phyloP scores from a whole-genome alignment of 768 basidiomycete species.

The Termitomyces sp. region DNA sequence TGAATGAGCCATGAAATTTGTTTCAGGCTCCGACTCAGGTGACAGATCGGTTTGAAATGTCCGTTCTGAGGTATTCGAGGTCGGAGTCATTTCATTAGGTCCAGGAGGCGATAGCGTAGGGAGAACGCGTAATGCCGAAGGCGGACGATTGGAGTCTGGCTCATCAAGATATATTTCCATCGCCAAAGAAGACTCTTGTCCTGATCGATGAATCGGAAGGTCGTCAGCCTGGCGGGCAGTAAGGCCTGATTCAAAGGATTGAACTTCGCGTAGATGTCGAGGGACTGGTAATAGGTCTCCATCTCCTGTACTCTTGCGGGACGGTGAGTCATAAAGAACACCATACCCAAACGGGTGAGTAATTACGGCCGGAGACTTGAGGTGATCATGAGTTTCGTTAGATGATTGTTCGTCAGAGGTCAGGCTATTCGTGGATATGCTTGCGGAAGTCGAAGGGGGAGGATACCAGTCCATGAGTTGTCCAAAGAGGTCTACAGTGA shows the following conservation, averaged over 20 bases:
- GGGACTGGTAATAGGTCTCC: slow-evolving; percentile 33
- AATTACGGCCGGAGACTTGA: slow-evolving; percentile 26
- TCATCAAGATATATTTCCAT: slow-evolving; percentile 13
- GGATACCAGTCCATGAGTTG: slow-evolving; percentile 59
- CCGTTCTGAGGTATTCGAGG: slow-evolving; percentile 6
- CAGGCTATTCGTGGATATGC: slow-evolving; percentile 27
- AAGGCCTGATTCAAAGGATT: slow-evolving; percentile 79
- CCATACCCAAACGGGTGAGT: slow-evolving; percentile 59
- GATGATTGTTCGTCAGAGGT: slow-evolving; percentile 22
- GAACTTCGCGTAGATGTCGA: slow-evolving; percentile 72
- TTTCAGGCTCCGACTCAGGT: slow-evolving; percentile 9
- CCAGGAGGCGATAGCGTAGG: slow-evolving; percentile 8
- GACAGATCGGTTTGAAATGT: slow-evolving; percentile 7
- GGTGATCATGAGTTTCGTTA: slow-evolving; percentile 15
- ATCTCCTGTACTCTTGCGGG: slow-evolving; percentile 29
- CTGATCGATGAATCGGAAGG: slow-evolving; percentile 3
- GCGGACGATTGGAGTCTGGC: slow-evolving; percentile 16
- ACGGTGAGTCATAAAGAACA: slow-evolving; percentile 57
- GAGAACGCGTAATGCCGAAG: slow-evolving; percentile 21
- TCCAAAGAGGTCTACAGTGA: slow-evolving; percentile 50
- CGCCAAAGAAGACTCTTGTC: slow-evolving; percentile 9
- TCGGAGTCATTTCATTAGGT: slow-evolving; percentile 10
- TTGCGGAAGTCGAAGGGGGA: slow-evolving; percentile 33
- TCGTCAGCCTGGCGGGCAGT: slow-evolving; percentile 59
- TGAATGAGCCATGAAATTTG: not conserved